These are phyloP conservation scores for Fomitopsis serialis DNA, from an alignment of 768 basidiomycete species.

Conservation along the genomic window DNA sequence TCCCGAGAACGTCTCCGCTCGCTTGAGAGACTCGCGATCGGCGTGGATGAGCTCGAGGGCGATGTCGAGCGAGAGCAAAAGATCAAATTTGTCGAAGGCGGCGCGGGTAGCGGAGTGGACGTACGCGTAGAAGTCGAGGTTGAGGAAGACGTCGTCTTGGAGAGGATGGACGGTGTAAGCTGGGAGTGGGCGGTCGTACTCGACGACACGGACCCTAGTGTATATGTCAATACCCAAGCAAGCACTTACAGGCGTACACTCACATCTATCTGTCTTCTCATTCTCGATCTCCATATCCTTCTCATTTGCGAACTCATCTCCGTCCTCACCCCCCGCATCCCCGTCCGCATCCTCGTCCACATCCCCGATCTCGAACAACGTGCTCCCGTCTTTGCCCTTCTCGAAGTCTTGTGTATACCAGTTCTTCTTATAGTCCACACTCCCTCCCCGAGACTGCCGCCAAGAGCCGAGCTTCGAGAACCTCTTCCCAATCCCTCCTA, in stretches of 20 bases:
- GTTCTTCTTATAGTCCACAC: slow-evolving; percentile 1
- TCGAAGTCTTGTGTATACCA: slow-evolving; percentile 28
- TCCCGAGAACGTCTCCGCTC: slow-evolving; percentile 82
- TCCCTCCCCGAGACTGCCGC: neutral
- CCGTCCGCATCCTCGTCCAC: slow-evolving; percentile 31
- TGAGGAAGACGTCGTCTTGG: slow-evolving; percentile 12
- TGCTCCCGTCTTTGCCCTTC: slow-evolving; percentile 31
- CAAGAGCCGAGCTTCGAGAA: neutral
- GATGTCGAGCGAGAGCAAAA: slow-evolving; percentile 86
- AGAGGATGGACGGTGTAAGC: slow-evolving; percentile 5
- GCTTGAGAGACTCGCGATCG: slow-evolving; percentile 85
- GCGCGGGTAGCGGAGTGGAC: slow-evolving; percentile 15
- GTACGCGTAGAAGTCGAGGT: slow-evolving; percentile 18
- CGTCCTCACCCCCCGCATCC: slow-evolving; percentile 16
- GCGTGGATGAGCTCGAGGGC: slow-evolving; percentile 92
- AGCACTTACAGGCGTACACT: neutral
- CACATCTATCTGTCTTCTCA: slow-evolving; percentile 9
- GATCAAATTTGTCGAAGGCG: slow-evolving; percentile 59
- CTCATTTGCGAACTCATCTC: neutral
- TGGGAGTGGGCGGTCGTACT: slow-evolving; percentile 1
- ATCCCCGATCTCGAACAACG: slow-evolving; percentile 48
- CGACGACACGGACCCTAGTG: slow-evolving; percentile 8
- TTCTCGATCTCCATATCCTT: neutral
- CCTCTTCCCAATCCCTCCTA: slow-evolving; percentile 10
- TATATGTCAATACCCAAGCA: neutral